Evolutionary conservation across 1,139 yeast genomes (phyloP).

Genomic region (Sugiyamaella pinicola): DNA sequence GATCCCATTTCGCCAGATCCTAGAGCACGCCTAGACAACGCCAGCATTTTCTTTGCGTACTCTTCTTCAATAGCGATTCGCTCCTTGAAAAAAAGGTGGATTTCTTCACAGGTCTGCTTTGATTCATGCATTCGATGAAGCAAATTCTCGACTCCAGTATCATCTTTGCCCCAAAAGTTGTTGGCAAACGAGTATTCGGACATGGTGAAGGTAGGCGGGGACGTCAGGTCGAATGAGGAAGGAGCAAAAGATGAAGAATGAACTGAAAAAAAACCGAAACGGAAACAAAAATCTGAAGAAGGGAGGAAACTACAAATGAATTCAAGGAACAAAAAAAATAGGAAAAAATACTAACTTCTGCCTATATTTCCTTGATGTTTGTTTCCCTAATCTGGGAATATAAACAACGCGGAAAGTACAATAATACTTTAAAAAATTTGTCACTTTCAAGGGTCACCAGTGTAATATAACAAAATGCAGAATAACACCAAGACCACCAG

Average conservation of each 20-base stretch:
- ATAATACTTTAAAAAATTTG: too few species aligned
- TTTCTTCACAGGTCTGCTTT: conserved; percentile 51
- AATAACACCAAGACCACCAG: neutral
- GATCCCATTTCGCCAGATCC: conserved; percentile 65
- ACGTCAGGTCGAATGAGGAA: neutral
- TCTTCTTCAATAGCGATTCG: conserved; percentile 69
- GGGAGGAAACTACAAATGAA: too few species aligned
- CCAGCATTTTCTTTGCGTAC: conserved; percentile 58
- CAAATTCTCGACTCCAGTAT: conserved; percentile 52
- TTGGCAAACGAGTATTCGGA: conserved; percentile 46
- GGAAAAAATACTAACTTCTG: too few species aligned
- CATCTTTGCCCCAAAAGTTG: conserved; percentile 58
- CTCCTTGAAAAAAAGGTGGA: conserved; percentile 48
- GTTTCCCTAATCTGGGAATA: neutral
- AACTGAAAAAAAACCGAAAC: neutral
- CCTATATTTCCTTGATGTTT: neutral
- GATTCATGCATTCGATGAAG: conserved; percentile 54
- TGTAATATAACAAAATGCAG: neutral
- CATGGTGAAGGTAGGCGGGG: neutral
- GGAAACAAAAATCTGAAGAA: neutral
- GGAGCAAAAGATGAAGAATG: neutral
- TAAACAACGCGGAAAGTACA: too few species aligned
- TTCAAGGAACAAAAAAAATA: too few species aligned
- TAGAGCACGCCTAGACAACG: conserved; percentile 53
- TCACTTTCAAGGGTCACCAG: too few species aligned